Evolutionary conservation across 768 basidiomycete genomes (phyloP).

Genomic region (Kwoniella botswanensis): DNA sequence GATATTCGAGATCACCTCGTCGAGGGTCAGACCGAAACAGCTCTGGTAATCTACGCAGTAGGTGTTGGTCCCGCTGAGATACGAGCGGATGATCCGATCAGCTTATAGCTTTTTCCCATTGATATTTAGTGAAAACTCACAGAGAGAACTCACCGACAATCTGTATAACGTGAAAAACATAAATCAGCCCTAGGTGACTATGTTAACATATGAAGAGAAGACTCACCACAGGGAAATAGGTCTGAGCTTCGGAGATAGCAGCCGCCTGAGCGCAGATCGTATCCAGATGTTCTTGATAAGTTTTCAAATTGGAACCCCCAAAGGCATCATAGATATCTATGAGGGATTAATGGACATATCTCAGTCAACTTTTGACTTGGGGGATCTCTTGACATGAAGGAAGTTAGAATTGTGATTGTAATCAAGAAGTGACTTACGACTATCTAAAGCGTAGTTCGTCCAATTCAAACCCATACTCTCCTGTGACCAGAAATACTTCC

Average conservation of each 20-base stretch:
- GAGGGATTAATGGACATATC: background rate
- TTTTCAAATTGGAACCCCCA: constrained; percentile 24
- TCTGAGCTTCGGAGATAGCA: constrained; percentile 37
- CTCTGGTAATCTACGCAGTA: constrained; percentile 52
- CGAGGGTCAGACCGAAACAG: constrained; percentile 36
- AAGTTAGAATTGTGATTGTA: background rate
- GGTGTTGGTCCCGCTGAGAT: constrained; percentile 35
- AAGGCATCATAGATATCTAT: constrained; percentile 49
- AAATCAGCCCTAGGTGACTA: background rate
- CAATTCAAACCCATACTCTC: constrained; percentile 37
- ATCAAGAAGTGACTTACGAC: constrained; percentile 29
- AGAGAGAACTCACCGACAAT: constrained; percentile 52
- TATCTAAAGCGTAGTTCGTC: constrained; percentile 51
- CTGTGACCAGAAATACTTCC: constrained; percentile 46
- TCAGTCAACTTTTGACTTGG: background rate
- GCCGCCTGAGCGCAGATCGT: constrained; percentile 34
- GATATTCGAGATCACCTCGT: constrained; percentile 36
- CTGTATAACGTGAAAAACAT: constrained; percentile 7
- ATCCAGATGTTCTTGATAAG: constrained; percentile 46
- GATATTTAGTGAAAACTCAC: constrained; percentile 12
- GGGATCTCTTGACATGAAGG: no score
- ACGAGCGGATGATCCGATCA: background rate
- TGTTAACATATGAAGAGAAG: no score
- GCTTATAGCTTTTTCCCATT: background rate
- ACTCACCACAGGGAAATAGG: constrained; percentile 44